phyloP scores from a whole-genome alignment of 192 early-diverging fungal genomes.

The Pilobolus umbonatus region DNA sequence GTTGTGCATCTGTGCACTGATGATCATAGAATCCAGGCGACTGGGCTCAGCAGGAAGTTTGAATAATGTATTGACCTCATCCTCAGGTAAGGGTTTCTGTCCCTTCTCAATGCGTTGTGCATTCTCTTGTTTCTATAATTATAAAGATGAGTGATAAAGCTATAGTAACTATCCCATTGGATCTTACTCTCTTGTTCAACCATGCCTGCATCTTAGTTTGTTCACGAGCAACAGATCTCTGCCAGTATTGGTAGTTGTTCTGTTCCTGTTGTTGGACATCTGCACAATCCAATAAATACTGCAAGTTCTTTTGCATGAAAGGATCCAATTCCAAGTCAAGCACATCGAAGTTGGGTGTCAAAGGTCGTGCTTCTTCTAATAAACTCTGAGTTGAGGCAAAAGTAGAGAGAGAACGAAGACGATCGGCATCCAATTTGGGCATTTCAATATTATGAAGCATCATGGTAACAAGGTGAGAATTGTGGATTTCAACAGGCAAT shows the following conservation, averaged over 20 bases:
- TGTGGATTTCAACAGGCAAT: constrained; percentile 83
- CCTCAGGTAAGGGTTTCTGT: constrained; percentile 69
- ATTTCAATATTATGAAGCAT: constrained; percentile 71
- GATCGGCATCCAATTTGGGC: constrained; percentile 41
- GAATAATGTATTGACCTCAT: constrained; percentile 68
- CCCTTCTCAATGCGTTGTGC: constrained; percentile 59
- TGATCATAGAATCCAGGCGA: constrained; percentile 84
- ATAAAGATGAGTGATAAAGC: background rate
- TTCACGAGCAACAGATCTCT: constrained; percentile 85
- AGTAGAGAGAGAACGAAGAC: constrained; percentile 60
- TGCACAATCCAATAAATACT: constrained; percentile 73
- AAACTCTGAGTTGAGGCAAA: constrained; percentile 38
- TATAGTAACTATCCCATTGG: background rate
- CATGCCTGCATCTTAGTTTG: constrained; percentile 68
- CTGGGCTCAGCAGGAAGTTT: constrained; percentile 79
- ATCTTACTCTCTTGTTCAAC: constrained; percentile 50
- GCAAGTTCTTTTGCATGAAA: constrained; percentile 84
- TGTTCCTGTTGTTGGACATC: constrained; percentile 91
- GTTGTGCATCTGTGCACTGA: constrained; percentile 88
- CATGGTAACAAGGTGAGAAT: constrained; percentile 74
- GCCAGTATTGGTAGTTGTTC: constrained; percentile 93
- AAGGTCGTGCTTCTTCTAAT: constrained; percentile 36
- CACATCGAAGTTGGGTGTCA: constrained; percentile 59
- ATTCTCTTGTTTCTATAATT: constrained; percentile 69
- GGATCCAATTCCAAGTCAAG: constrained; percentile 81